Percentiles rank a stretch among this genome's conserved stretches.
These are phyloP conservation scores for Solanum megistacrolobum DNA, from an alignment of 257 asterid species.

Conservation along the genomic window DNA sequence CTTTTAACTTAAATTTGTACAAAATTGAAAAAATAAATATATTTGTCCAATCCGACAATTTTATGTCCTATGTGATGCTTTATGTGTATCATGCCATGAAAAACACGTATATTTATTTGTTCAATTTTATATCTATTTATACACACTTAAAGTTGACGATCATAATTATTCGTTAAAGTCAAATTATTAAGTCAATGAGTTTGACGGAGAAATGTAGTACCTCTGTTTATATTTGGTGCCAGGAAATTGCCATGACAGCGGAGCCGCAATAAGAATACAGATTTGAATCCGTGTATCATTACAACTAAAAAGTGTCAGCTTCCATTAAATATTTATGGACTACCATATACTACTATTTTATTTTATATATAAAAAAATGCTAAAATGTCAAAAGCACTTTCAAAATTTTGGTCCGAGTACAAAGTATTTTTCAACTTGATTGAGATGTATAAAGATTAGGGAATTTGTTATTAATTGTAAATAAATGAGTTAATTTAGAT, in stretches of 20 bases:
- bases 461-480: too few relatives aligned
- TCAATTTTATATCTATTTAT: too few relatives aligned
- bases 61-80: too few relatives aligned
- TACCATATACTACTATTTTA: too few relatives aligned
- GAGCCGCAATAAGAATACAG: not conserved
- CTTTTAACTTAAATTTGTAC: too few relatives aligned
- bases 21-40: too few relatives aligned
- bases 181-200: not conserved
- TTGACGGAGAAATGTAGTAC: not conserved
- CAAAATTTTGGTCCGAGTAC: not conserved
- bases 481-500: not conserved
- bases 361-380: too few relatives aligned
- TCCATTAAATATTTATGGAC: not conserved
- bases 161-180: rapidly evolving
- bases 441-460: too few relatives aligned
- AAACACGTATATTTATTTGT: too few relatives aligned
- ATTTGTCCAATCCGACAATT: rapidly evolving
- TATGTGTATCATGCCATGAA: rapidly evolving
- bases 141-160: rapidly evolving
- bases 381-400: not conserved
- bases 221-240: not conserved
- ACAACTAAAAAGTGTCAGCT: not conserved
- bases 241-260: not conserved
- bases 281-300: not conserved
- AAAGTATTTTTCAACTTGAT: not conserved